Base-by-base conservation (phyloP, 306 rosid genomes). In the Lablab purpureus region DNA sequence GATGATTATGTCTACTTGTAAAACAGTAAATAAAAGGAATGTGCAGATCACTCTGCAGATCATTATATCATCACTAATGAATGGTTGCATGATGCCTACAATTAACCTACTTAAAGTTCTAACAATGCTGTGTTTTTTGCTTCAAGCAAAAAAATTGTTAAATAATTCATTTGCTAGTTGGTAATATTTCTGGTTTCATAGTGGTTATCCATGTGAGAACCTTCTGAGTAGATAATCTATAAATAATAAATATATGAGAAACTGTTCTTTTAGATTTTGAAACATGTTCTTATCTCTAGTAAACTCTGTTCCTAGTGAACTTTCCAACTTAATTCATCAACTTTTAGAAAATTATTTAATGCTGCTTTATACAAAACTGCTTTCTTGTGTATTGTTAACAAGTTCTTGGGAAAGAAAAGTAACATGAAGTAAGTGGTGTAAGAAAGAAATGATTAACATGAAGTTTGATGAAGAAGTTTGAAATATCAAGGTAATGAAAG, bases 391-490 rank as follows among this genome's bases (percentile, higher is more conserved):
- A 15, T 32, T 46, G 36, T 7, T 62, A 49, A 13, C 36, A 34
- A 50, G 50, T 25, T 76, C 0, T 27, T 18, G 4, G n/a, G 4
- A 10, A 41, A 17, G 21, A 51, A 21, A 37, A 68, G 50, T 36
- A 28, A 45, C 43, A 40, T 40, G 2, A 23, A 59, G 15, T 59
- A 40, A 79, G 19, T 60, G 47, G 71, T 28, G 46, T 12, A 18
- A 58, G 63, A 41, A 76, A 71, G 23, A 45, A 71, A 72, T 74
- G 62, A 56, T 56, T 51, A 73, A 58, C 12, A 69, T 52, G 66
- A 52, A 80, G 82, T 46, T 77, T 84, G 78, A 77, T 14, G 65
- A 19, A 81, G 59, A 76, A 85, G 83, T 47, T 28, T 52, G 77
- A 21, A 17, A 76, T 27, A 37, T 18, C 67, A 25, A 14, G 22